phyloP scores from a whole-genome alignment of 2,329 filamentous ascomycete species.

The Didymellaceae sp. region DNA sequence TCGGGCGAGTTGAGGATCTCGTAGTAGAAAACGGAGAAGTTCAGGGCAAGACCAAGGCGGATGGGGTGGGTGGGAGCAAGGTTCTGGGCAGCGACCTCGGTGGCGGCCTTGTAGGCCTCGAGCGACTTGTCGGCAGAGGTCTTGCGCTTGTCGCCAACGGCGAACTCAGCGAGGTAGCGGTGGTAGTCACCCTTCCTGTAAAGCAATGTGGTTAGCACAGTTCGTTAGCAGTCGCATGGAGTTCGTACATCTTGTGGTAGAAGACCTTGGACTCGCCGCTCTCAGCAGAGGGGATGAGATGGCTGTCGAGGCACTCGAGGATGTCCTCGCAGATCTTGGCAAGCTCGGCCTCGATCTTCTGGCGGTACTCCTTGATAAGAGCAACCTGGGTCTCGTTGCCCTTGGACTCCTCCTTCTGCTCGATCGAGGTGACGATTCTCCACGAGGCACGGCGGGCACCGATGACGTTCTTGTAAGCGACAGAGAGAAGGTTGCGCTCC shows the following conservation, averaged over 20 bases:
- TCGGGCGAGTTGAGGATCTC: constrained; percentile 99
- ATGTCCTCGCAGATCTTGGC: constrained; percentile 98
- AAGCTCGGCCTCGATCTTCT: constrained; percentile 97
- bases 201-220: constrained; percentile 31
- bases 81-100: constrained; percentile 87
- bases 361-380: constrained; percentile 96
- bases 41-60: constrained; percentile 87
- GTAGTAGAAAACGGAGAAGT: constrained; percentile 99
- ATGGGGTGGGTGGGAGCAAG: constrained; percentile 92
- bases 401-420: constrained; percentile 99
- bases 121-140: constrained; percentile 90
- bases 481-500: constrained; percentile 95
- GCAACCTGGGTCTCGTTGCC: constrained; percentile 89
- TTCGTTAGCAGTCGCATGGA: not conserved
- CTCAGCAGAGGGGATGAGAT: constrained; percentile 92
- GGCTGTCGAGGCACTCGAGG: constrained; percentile 90
- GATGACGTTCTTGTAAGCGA: constrained; percentile 99
- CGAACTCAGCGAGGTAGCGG: constrained; percentile 98
- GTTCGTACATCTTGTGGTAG: constrained; percentile 94
- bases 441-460: constrained; percentile 95
- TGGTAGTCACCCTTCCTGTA: constrained; percentile 98
- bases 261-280: constrained; percentile 99
- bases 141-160: constrained; percentile 93
- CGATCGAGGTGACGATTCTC: constrained; percentile 98
- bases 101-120: constrained; percentile 95